These are phyloP conservation scores for Botryotinia globosa DNA, from an alignment of 2,329 filamentous ascomycete genomes.

Conservation along the genomic window DNA sequence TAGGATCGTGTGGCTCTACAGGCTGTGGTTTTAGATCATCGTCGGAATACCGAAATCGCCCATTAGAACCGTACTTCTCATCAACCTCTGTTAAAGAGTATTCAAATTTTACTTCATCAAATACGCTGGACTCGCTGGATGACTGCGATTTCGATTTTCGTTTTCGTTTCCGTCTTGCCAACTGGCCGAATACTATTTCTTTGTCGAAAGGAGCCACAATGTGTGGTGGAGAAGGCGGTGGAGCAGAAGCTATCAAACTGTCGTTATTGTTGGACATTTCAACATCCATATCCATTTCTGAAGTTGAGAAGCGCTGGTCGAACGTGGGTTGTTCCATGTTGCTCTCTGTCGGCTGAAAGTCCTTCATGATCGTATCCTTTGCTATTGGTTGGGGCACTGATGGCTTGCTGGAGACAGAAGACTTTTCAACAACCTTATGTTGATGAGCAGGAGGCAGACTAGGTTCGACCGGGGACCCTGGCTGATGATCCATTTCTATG, in stretches of 20 bases:
- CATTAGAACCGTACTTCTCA: slow-evolving; percentile 36
- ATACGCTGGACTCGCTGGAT: slow-evolving; percentile 30
- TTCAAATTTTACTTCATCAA: slow-evolving; percentile 36
- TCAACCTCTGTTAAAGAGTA: slow-evolving; percentile 34
- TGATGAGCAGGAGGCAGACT: not conserved
- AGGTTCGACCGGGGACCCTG: not conserved
- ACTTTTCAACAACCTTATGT: slow-evolving; percentile 14
- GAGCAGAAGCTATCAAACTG: not conserved
- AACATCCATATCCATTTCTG: not conserved
- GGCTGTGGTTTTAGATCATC: slow-evolving; percentile 18
- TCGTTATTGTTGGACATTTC: slow-evolving; percentile 15
- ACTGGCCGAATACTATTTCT: slow-evolving; percentile 34
- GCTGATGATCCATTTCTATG: slow-evolving; percentile 26
- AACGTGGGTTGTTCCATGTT: too few species aligned
- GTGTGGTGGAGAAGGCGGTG: not conserved
- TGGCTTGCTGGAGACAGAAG: not conserved
- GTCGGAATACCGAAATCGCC: slow-evolving; percentile 33
- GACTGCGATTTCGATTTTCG: not conserved
- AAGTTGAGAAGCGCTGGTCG: not conserved
- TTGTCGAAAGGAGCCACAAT: slow-evolving; percentile 32
- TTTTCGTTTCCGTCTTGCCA: slow-evolving; percentile 22
- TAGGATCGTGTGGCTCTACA: slow-evolving; percentile 25
- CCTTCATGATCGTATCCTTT: slow-evolving; percentile 15
- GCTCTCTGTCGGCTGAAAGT: not conserved
- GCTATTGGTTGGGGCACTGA: not conserved